These are phyloP conservation scores for Saccharomyces paradoxus DNA, from an alignment of 805 yeast species.

Conservation along the genomic window DNA sequence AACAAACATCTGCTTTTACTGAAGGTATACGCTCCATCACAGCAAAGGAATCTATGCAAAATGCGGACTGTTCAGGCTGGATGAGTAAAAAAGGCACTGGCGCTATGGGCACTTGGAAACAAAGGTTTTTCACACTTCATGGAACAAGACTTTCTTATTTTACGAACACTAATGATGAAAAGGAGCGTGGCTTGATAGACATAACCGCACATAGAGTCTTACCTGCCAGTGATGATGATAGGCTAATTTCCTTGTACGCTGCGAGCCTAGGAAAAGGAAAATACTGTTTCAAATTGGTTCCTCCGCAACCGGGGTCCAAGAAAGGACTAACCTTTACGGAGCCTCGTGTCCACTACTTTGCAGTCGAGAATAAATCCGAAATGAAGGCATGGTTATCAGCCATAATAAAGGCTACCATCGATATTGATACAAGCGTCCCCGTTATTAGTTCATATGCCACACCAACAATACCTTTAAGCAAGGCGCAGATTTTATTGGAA, in stretches of 20 bases:
- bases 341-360: conserved; percentile 91
- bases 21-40: conserved; percentile 78
- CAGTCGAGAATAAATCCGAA: conserved; percentile 83
- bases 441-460: conserved; percentile 89
- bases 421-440: conserved; percentile 85
- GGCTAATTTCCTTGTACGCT: conserved; percentile 76
- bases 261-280: conserved; percentile 89
- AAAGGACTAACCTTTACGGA: conserved; percentile 95
- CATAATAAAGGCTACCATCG: conserved; percentile 90
- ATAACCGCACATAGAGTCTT: conserved; percentile 89
- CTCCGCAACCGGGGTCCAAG: conserved; percentile 95
- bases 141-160: conserved; percentile 90
- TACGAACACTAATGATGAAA: conserved; percentile 61
- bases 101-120: conserved; percentile 82
- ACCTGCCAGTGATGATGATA: conserved; percentile 78
- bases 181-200: conserved; percentile 88
- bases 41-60: conserved; percentile 67
- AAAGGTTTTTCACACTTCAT: conserved; percentile 74
- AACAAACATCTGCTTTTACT: conserved; percentile 68
- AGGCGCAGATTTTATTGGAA: conserved; percentile 78
- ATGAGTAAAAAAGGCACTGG: conserved; percentile 86
- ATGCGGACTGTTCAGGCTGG: conserved; percentile 83
- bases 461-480: conserved; percentile 79
- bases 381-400: conserved; percentile 94
- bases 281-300: conserved; percentile 82